Percentiles rank a stretch among this genome's conserved stretches.
These are phyloP conservation scores for Leccinum olivaceoglutinosum DNA, from an alignment of 1,284 basidiomycete genomes.

Conservation along the genomic window DNA sequence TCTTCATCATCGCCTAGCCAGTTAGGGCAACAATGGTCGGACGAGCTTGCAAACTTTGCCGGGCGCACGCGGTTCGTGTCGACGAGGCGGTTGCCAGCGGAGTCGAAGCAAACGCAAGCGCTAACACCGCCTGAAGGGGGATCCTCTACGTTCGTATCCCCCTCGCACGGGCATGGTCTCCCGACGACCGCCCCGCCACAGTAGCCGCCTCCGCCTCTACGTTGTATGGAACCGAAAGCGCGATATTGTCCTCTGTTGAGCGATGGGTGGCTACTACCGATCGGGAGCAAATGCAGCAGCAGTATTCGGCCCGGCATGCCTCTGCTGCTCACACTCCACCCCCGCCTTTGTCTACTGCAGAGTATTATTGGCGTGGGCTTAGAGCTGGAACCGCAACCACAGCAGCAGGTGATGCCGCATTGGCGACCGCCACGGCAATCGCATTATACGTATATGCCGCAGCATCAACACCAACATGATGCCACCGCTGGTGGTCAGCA, in stretches of 20 bases:
- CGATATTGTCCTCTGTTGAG: conserved; percentile 9
- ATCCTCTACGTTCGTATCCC: conserved; percentile 6
- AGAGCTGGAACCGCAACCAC: background rate
- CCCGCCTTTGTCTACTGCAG: background rate
- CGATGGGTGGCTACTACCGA: conserved; percentile 17
- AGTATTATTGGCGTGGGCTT: conserved; percentile 8
- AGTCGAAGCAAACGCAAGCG: conserved; percentile 2
- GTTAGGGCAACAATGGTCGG: conserved; percentile 42
- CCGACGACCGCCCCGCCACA: background rate
- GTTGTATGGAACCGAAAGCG: conserved; percentile 20
- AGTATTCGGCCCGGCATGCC: background rate
- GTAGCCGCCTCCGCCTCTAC: background rate
- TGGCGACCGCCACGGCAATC: conserved; percentile 28
- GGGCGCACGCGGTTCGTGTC: conserved; percentile 55
- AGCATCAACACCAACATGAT: conserved; percentile 9
- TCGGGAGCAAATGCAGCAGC: conserved; percentile 13
- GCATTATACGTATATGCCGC: conserved; percentile 25
- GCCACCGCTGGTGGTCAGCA: background rate
- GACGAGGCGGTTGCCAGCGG: conserved; percentile 24
- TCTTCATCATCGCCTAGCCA: conserved; percentile 11
- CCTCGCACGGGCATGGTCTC: background rate
- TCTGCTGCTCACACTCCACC: background rate
- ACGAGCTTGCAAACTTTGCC: conserved; percentile 57
- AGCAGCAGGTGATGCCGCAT: conserved; percentile 16
- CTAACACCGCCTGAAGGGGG: conserved; percentile 6